Conservation (phyloP, 768 basidiomycete species). For the Mycena haematopus region DNA sequence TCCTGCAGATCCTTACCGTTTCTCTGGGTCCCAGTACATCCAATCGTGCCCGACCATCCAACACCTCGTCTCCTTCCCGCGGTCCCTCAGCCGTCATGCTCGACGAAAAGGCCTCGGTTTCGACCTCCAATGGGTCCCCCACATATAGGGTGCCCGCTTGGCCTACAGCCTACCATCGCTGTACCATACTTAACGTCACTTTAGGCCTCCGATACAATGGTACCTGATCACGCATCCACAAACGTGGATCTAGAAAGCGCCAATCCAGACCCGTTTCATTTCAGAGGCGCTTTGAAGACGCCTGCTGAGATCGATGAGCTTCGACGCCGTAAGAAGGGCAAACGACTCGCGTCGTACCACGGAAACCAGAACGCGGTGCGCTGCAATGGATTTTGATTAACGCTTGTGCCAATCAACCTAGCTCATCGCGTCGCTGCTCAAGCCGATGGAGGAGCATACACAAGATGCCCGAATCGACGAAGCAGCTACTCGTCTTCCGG, state of each 20-base stretch:
- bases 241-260: slow-evolving; percentile 46
- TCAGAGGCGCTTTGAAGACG: slow-evolving; percentile 65
- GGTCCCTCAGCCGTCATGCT: slow-evolving; percentile 40
- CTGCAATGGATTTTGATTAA: neutral
- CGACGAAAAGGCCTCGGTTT: slow-evolving; percentile 39
- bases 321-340: slow-evolving; percentile 65
- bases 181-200: slow-evolving; percentile 23
- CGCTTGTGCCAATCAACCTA: slow-evolving; percentile 37
- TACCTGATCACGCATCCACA: slow-evolving; percentile 48
- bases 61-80: slow-evolving; percentile 34
- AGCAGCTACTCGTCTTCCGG: slow-evolving; percentile 69
- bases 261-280: slow-evolving; percentile 65
- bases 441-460: slow-evolving; percentile 90
- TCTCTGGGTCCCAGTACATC: slow-evolving; percentile 16
- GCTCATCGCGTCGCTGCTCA: slow-evolving; percentile 88
- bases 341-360: slow-evolving; percentile 70
- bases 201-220: slow-evolving; percentile 57
- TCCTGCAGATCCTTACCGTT: slow-evolving; percentile 22
- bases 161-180: neutral
- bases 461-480: slow-evolving; percentile 78
- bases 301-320: slow-evolving; percentile 69
- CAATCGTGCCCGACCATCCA: slow-evolving; percentile 34
- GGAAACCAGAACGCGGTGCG: slow-evolving; percentile 74
- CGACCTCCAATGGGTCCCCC: slow-evolving; percentile 36
- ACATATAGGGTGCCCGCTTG: slow-evolving; percentile 35